A percentile compares a stretch with the other conserved stretches of the same genome.
Evolutionary conservation across 2,329 filamentous ascomycete genomes (phyloP).

Genomic region (Epichloe brachyelytri): DNA sequence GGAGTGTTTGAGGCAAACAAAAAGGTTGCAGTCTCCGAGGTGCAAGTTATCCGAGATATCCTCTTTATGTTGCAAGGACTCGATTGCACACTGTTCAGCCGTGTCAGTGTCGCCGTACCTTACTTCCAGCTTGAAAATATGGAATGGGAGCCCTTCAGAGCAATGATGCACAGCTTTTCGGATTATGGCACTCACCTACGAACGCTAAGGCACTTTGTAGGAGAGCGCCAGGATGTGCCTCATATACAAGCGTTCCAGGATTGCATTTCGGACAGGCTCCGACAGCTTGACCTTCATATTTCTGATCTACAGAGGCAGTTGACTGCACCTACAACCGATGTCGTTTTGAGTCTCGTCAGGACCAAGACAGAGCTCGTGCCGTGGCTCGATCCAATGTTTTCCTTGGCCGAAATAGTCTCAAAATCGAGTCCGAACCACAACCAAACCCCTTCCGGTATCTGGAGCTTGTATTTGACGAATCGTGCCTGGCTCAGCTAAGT

Average conservation of each 20-base stretch:
- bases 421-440: conserved; percentile 35
- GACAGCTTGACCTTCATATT: conserved; percentile 44
- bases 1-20: conserved; percentile 21
- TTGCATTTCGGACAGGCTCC: conserved; percentile 43
- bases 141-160: conserved; percentile 36
- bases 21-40: conserved; percentile 48
- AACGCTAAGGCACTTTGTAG: conserved; percentile 31
- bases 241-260: conserved; percentile 62
- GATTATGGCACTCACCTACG: conserved; percentile 33
- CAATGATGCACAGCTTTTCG: conserved; percentile 33
- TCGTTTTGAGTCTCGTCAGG: conserved; percentile 53
- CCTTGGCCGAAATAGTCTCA: conserved; percentile 50
- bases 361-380: conserved; percentile 44
- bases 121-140: conserved; percentile 35
- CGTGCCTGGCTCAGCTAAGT: conserved; percentile 55
- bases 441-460: conserved; percentile 57
- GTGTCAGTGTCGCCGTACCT: conserved; percentile 24
- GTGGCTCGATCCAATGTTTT: conserved; percentile 40
- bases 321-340: conserved; percentile 37
- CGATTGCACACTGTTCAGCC: conserved; percentile 56
- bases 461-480: conserved; percentile 62
- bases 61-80: conserved; percentile 78
- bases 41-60: conserved; percentile 61
- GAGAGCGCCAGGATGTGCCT: conserved; percentile 33
- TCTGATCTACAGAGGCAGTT: conserved; percentile 48